Evolutionary conservation across 345 rosid genomes (phyloP).

Genomic region (Ceriops decandra): DNA sequence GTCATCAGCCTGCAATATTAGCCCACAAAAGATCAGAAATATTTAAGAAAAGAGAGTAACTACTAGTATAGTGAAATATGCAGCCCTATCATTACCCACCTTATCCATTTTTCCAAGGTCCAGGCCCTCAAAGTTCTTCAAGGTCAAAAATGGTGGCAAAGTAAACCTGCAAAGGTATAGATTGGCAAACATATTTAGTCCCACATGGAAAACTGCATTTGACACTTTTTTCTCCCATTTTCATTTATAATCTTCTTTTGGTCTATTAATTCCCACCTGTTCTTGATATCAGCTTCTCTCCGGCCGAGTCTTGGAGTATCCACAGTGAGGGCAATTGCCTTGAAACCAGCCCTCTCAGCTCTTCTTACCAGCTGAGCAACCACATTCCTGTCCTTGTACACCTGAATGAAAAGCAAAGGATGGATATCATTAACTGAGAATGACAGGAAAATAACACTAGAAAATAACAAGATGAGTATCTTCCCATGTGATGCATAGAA

Average conservation of each 20-base stretch:
- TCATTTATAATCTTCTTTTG: neutral
- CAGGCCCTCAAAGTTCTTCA: conserved; percentile 90
- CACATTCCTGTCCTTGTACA: conserved; percentile 75
- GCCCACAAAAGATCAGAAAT: conserved; percentile 1
- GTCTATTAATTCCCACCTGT: conserved; percentile 42
- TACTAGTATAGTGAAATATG: neutral
- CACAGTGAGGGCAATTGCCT: conserved; percentile 92
- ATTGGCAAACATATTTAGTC: conserved; percentile 9
- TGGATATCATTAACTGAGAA: too few species aligned
- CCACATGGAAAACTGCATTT: neutral
- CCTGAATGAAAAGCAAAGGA: conserved; percentile 35
- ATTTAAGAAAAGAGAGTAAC: neutral
- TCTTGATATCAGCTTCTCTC: conserved; percentile 92
- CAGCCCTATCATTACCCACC: conserved; percentile 34
- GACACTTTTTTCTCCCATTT: neutral
- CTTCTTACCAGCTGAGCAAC: conserved; percentile 80
- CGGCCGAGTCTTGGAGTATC: conserved; percentile 97
- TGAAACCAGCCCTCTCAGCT: conserved; percentile 93
- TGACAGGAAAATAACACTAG: neutral
- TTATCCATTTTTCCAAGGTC: conserved; percentile 71
- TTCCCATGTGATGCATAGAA: too few species aligned
- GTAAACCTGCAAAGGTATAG: conserved; percentile 45
- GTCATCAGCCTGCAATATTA: conserved; percentile 54
- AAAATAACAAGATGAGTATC: neutral
- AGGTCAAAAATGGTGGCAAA: conserved; percentile 62